Evolutionary conservation across 169 alveolate genomes (phyloP), one percentile per base, ranked within the genome.

Genomic region (Cryptosporidium ubiquitum): DNA sequence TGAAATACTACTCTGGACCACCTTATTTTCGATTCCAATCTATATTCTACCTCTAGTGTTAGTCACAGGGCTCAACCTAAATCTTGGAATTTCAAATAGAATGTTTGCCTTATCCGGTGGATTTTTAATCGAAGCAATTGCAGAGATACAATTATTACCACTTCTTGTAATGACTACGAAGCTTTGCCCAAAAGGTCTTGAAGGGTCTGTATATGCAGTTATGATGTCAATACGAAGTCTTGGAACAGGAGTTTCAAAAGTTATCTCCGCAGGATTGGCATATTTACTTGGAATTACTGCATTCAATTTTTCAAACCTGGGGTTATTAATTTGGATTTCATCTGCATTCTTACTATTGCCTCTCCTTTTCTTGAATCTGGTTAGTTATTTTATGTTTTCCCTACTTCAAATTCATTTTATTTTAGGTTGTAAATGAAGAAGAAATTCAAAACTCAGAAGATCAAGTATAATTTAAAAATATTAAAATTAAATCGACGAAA

Each of bases 141-240:
- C 96, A 47, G 97, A 95, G 69, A 92, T 95, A 55, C 98, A 95
- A 44, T 84, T 96, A 12, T 94, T 97, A 91, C 99, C 99, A 23
- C 91, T 98, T 29, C 94, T 97, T 84, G 97, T 97, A 23, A 84
- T 97, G 66, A 97, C 99, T 1, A 96, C 99, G 20, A 93, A 95
- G 60, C 92, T 97, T 57, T 96, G 99, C 70, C 99, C 99, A 18
- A 95, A 96, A 84, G 97, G 97, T 18, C 96, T 97, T 52, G 99
- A 97, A 94, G 99, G 99, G 51, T 94, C 98, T 47, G 97, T 98
- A 91, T 97, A 96, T 92, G 98, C 99, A 18, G 93, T 97, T 66
- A 95, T 98, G 91, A 94, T 96, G 95, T 95, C 98, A 23, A 96
- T 98, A 51, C 93, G 97, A 51, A 96, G 96, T 85, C 92, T 97